phyloP scores from a whole-genome alignment of 768 basidiomycete species.

The Suillus luteus region DNA sequence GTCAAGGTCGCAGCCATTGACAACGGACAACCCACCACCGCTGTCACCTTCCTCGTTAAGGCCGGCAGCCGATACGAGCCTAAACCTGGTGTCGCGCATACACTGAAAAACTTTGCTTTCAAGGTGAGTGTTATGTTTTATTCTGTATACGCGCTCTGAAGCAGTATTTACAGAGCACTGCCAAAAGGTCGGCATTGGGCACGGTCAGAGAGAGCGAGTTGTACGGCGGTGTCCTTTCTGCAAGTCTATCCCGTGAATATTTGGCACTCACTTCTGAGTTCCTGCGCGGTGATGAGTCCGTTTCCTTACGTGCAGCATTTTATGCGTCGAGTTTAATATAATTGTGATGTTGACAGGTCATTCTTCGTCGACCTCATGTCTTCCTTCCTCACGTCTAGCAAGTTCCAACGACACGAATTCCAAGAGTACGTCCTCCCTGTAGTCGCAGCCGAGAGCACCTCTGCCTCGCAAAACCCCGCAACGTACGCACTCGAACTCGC shows the following conservation, averaged over 20 bases:
- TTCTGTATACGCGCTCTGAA: not conserved
- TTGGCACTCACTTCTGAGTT: constrained; percentile 94
- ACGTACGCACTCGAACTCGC: constrained; percentile 82
- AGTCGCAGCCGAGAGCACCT: constrained; percentile 67
- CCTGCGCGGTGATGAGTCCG: constrained; percentile 93
- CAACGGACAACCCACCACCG: constrained; percentile 78
- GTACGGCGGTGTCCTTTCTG: constrained; percentile 87
- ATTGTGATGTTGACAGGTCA: constrained; percentile 45
- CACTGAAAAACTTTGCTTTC: constrained; percentile 97
- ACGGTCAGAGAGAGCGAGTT: constrained; percentile 92
- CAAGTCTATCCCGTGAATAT: constrained; percentile 85
- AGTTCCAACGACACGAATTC: constrained; percentile 78
- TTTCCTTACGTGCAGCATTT: constrained; percentile 25
- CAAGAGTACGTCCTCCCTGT: constrained; percentile 73
- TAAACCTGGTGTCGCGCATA: constrained; percentile 89
- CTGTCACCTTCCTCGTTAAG: constrained; percentile 89
- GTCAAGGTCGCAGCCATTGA: constrained; percentile 88
- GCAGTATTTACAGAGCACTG: constrained; percentile 68
- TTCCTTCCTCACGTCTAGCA: constrained; percentile 79
- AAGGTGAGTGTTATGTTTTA: constrained; percentile 62
- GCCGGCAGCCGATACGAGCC: constrained; percentile 89
- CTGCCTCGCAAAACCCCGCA: constrained; percentile 60
- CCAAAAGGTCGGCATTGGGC: constrained; percentile 83
- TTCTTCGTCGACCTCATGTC: constrained; percentile 92
- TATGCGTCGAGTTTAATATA: not conserved